Base-by-base conservation (phyloP, 495 filamentous ascomycete species). In the Astrothelium subdiscretum region DNA sequence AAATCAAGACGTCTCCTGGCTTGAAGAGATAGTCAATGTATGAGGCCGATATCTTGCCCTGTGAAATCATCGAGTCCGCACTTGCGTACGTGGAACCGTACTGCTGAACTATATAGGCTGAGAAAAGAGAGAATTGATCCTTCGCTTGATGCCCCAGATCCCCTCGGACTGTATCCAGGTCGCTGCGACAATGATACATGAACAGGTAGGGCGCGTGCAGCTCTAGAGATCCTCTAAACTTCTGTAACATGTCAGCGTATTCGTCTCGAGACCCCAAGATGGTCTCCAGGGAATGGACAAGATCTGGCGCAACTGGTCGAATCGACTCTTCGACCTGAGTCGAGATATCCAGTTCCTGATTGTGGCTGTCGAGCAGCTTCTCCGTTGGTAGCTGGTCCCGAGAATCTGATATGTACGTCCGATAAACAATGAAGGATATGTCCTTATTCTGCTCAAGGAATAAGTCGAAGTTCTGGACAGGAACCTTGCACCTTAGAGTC, bases 391-490 rank as follows among this genome's bases (percentile, higher is more conserved):
- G 20, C 18, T 48, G 42, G 42, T 48, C 42, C 42, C 20, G 8
- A 48, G 13, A n/a, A 48, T 48, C 18, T n/a, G 42, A n/a, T n/a
- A n/a, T 48, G 42, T 48, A 48, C 42, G 42, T 65, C 15, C 59
- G 54, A 61, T 67, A 72, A 1, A 72, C 62, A 18, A 70, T 57
- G 57, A 72, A 72, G 0, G 62, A 60, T 35, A 72, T 67, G 24
- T 68, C 65, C 43, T 62, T 67, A 31, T 72, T 69, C 60, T 64
- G 58, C 38, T 70, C 70, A 20, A 72, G 61, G 65, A 65, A 72
- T n/a, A 72, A 62, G 22, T 72, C 70, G 31, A 70, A 66, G 57
- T 72, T 70, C 20, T 42, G 11, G 2, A 62, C 4, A 4, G 58
- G 63, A n/a, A 24, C 35, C 31, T 48, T 48, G 42, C 42, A 48